phyloP scores from a whole-genome alignment of 2,329 filamentous ascomycete genomes.

The Talaromyces verruculosus region DNA sequence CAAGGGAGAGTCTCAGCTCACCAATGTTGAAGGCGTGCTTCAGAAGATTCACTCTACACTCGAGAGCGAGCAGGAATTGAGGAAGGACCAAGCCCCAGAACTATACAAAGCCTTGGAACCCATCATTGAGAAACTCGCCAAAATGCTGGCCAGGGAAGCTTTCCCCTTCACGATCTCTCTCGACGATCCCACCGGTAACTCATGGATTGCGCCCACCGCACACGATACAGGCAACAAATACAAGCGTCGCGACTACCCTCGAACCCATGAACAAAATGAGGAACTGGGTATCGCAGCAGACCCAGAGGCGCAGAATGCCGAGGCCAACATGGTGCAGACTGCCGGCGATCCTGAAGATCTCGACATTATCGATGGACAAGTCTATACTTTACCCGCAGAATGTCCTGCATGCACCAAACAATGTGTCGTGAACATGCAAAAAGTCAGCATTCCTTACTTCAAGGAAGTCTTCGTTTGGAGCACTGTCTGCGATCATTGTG shows the following conservation, averaged over 20 bases:
- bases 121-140: constrained; percentile 69
- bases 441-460: constrained; percentile 97
- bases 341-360: constrained; percentile 64
- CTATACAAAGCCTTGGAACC: constrained; percentile 74
- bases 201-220: constrained; percentile 87
- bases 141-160: constrained; percentile 73
- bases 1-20: constrained; percentile 83
- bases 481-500: constrained; percentile 86
- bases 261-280: constrained; percentile 83
- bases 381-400: constrained; percentile 87
- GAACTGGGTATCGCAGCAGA: constrained; percentile 69
- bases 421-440: constrained; percentile 95
- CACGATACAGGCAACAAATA: constrained; percentile 79
- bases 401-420: constrained; percentile 87
- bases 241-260: constrained; percentile 77
- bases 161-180: constrained; percentile 87
- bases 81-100: constrained; percentile 76
- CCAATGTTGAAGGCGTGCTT: constrained; percentile 88
- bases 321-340: constrained; percentile 30
- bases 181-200: constrained; percentile 93
- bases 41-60: constrained; percentile 76
- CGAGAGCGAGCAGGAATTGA: constrained; percentile 74
- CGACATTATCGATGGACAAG: constrained; percentile 87
- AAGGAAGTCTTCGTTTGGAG: constrained; percentile 96
- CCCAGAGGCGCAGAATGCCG: constrained; percentile 36